phyloP scores from a whole-genome alignment of 176 grass and related monocot species.

The Eremochloa ophiuroides region DNA sequence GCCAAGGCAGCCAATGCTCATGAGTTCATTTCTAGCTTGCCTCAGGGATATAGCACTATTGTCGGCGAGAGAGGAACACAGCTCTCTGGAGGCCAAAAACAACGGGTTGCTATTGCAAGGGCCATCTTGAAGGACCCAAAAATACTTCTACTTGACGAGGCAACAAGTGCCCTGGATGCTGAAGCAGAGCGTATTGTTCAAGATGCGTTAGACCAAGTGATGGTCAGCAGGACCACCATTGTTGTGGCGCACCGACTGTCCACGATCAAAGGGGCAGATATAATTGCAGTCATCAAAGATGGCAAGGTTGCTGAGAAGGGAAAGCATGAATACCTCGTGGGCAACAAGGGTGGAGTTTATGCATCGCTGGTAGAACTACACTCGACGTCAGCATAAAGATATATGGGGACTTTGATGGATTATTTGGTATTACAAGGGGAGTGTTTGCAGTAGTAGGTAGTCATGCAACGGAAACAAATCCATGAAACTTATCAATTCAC shows the following conservation, averaged over 20 bases:
- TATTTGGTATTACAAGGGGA: not conserved
- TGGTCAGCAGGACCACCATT: slow-evolving; percentile 43
- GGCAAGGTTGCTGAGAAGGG: slow-evolving; percentile 47
- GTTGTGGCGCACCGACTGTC: slow-evolving; percentile 55
- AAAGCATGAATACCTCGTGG: slow-evolving; percentile 38
- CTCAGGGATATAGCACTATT: slow-evolving; percentile 39
- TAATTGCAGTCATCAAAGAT: slow-evolving; percentile 40
- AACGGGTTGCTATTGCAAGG: slow-evolving; percentile 54
- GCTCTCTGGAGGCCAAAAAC: slow-evolving; percentile 62
- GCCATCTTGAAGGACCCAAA: slow-evolving; percentile 50
- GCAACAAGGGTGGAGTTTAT: slow-evolving; percentile 26
- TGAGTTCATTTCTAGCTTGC: slow-evolving; percentile 46
- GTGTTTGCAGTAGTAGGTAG: not conserved
- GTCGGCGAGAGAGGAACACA: slow-evolving; percentile 52
- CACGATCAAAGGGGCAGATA: slow-evolving; percentile 49
- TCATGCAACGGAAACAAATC: not conserved
- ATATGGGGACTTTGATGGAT: not conserved
- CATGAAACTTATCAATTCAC: not conserved
- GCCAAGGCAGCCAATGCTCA: slow-evolving; percentile 48
- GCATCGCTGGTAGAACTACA: slow-evolving; percentile 45
- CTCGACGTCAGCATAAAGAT: slow-evolving; percentile 1
- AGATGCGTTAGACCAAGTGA: slow-evolving; percentile 36
- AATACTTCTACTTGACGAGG: slow-evolving; percentile 53
- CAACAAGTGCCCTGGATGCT: slow-evolving; percentile 55
- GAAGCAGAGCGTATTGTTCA: slow-evolving; percentile 55